Evolutionary conservation across 2,329 filamentous ascomycete genomes (phyloP), one percentile per base, ranked within the genome.

Genomic region (Hypoxylon sp.): DNA sequence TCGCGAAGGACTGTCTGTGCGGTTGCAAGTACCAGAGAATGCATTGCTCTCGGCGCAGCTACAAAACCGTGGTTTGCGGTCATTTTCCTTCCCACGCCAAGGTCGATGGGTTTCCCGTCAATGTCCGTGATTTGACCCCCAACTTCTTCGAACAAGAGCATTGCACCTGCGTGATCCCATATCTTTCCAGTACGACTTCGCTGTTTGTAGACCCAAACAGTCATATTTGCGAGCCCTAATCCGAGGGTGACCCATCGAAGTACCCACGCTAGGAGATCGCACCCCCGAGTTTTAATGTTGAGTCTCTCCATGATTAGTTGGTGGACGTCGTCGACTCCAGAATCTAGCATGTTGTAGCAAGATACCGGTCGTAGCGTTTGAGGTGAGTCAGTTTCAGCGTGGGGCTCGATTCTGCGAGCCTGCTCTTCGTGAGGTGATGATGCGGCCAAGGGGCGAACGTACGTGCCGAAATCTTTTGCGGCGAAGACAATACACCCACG

Each of bases 131-230:
- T 80, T 62, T 78, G 80, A 1, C 87, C 87, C 0, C 87, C 87
- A 1, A 84, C 79, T 73, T 89, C 87, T 65, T 87, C 83, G 46
- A 86, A 89, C 6, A 89, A 73, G 32, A 89, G 73, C 84, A 88
- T 87, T 0, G 86, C 87, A 1, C 87, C 87, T 0, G 86, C 86
- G 61, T 89, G 87, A 67, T 89, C 87, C 87, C 86, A 89, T 0
- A 86, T 79, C 77, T 89, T 89, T 9, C 82, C 87, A 10, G 79
- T 79, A 0, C 86, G 79, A 23, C 82, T 80, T 19, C 80, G 78
- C 21, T 77, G 76, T 67, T 82, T 83, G 77, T 89, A 89, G 9
- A 87, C 82, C 86, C 86, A 89, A 9, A 87, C 81, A 0, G 85
- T 87, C 43, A 82, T 80, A 75, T 88, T 86, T 9, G 82, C 85